Evolutionary conservation across 139 green algal genomes (phyloP).

Genomic region (Zygnema circumcarinatum): DNA sequence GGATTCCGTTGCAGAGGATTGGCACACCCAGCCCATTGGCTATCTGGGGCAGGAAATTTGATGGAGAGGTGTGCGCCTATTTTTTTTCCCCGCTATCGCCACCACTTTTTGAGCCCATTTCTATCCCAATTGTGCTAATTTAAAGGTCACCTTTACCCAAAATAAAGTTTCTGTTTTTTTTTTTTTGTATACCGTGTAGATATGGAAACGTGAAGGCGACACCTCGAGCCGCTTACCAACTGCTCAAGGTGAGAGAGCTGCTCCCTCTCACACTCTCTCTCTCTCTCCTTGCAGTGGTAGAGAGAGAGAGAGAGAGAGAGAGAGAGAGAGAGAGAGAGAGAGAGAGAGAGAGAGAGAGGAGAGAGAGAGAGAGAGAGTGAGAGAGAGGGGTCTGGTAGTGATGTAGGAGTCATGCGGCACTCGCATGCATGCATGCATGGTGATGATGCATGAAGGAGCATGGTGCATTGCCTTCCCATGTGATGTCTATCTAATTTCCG

Average conservation of each 20-base stretch:
- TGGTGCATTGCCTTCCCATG: too few relatives aligned
- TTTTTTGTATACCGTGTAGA: slow-evolving; percentile 56
- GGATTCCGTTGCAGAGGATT: slow-evolving; percentile 75
- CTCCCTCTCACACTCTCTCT: slow-evolving; percentile 41
- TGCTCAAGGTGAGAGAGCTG: slow-evolving; percentile 62
- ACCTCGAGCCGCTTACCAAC: slow-evolving; percentile 73
- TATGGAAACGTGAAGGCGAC: slow-evolving; percentile 78
- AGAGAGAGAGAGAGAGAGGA: too few relatives aligned
- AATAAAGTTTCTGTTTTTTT: background rate
- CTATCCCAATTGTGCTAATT: too few relatives aligned
- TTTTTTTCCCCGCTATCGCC: background rate
- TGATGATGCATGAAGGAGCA: too few relatives aligned
- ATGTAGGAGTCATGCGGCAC: too few relatives aligned
- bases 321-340: too few relatives aligned
- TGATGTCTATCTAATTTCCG: too few relatives aligned
- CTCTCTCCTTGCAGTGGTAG: background rate
- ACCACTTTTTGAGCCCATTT: background rate
- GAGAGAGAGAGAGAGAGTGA: too few relatives aligned
- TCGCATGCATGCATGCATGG: too few relatives aligned
- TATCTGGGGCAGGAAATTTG: background rate
- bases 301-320: background rate
- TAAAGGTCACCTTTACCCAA: too few relatives aligned
- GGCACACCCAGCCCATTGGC: slow-evolving; percentile 69
- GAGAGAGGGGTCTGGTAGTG: too few relatives aligned
- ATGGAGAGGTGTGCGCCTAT: slow-evolving; percentile 33